Conservation (phyloP, 2,329 filamentous ascomycete species). For the Alternaria sp. region DNA sequence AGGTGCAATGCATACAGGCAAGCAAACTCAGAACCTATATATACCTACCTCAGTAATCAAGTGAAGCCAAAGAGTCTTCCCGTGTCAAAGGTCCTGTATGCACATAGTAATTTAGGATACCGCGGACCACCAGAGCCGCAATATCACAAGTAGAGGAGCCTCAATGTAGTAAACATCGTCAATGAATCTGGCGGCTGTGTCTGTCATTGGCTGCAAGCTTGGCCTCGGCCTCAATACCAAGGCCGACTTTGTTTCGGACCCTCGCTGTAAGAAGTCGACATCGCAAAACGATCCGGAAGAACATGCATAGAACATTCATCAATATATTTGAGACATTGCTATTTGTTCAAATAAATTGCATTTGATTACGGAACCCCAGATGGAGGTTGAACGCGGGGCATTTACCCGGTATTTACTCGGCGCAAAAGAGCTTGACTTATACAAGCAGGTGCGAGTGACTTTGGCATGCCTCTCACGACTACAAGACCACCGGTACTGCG, state of each 20-base stretch:
- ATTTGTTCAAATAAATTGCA: slow-evolving; percentile 22
- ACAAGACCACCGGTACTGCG: neutral
- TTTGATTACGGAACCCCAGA: slow-evolving; percentile 21
- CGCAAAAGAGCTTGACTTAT: slow-evolving; percentile 13
- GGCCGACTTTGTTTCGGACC: slow-evolving; percentile 20
- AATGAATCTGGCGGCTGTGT: neutral
- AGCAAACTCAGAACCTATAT: neutral
- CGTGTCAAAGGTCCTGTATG: neutral
- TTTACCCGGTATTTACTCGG: slow-evolving; percentile 22
- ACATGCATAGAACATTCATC: slow-evolving; percentile 17
- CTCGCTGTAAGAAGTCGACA: slow-evolving; percentile 3
- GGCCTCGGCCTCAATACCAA: slow-evolving; percentile 13
- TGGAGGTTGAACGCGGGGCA: slow-evolving; percentile 11
- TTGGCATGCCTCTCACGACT: neutral
- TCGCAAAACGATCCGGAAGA: slow-evolving; percentile 13
- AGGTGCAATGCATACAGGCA: neutral
- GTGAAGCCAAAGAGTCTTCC: neutral
- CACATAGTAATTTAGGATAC: neutral
- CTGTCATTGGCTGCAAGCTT: slow-evolving; percentile 11
- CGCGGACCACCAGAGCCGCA: slow-evolving; percentile 18
- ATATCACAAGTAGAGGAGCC: neutral
- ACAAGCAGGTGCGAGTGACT: slow-evolving; percentile 3
- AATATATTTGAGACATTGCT: slow-evolving; percentile 11
- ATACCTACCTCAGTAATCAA: neutral
- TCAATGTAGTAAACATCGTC: neutral